A percentile compares a stretch with the other conserved stretches of the same genome.
Evolutionary conservation across 495 filamentous ascomycete genomes (phyloP).

Genomic region (Penicillium coprophilum): DNA sequence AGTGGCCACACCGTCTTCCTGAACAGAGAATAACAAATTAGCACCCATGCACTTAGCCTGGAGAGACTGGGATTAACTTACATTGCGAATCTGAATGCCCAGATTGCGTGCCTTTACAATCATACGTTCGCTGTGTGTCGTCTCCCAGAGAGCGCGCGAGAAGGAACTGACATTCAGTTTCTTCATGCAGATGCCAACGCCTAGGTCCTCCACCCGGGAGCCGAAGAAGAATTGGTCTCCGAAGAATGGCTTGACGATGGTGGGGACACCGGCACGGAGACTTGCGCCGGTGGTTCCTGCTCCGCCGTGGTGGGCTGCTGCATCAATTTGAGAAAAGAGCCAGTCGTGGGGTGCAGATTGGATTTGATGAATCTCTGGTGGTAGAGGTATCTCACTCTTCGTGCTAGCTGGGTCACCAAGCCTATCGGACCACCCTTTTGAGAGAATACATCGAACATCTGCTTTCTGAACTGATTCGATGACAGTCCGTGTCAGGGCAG

Average conservation of each 20-base stretch:
- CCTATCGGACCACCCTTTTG: slow-evolving; percentile 99
- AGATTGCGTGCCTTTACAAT: slow-evolving; percentile 78
- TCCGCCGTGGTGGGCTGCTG: slow-evolving; percentile 91
- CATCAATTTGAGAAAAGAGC: slow-evolving; percentile 93
- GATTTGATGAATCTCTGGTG: slow-evolving; percentile 81
- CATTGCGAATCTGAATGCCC: slow-evolving; percentile 83
- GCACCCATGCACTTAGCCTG: neutral
- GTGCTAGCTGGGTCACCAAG: slow-evolving; percentile 59
- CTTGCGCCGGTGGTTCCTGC: slow-evolving; percentile 95
- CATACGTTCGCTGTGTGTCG: slow-evolving; percentile 83
- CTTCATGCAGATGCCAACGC: slow-evolving; percentile 86
- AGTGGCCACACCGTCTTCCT: slow-evolving; percentile 86
- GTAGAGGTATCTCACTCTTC: slow-evolving; percentile 68
- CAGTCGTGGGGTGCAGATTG: slow-evolving; percentile 93
- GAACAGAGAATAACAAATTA: slow-evolving; percentile 9
- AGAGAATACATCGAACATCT: slow-evolving; percentile 91
- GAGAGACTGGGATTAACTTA: slow-evolving; percentile 42
- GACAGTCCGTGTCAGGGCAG: slow-evolving; percentile 82
- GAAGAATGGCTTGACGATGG: slow-evolving; percentile 95
- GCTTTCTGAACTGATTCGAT: slow-evolving; percentile 89
- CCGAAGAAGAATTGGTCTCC: slow-evolving; percentile 98
- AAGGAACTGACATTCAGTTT: slow-evolving; percentile 83
- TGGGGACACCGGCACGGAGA: slow-evolving; percentile 86
- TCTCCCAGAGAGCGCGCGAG: slow-evolving; percentile 86
- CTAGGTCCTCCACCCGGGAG: slow-evolving; percentile 81